Evolutionary conservation across 257 asterid genomes (phyloP), one percentile per base, ranked within the genome.

Genomic region (Solanum rostratum): DNA sequence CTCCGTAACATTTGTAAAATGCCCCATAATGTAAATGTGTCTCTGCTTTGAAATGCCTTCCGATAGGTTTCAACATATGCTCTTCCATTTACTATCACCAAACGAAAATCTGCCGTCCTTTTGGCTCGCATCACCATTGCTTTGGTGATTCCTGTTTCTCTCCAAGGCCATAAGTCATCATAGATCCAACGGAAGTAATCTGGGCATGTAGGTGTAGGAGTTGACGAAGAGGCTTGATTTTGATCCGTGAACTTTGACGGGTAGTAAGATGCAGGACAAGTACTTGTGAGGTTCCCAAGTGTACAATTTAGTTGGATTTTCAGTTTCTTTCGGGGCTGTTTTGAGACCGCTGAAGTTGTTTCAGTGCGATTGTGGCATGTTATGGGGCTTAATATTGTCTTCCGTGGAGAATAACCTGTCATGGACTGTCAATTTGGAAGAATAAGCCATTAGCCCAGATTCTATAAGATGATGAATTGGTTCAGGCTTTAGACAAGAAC

Each of bases 151-250:
- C 92, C 92, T 3, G 90, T 88, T 84, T 88, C 89, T 57, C 86
- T 88, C 92, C 92, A 89, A 10, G 89, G 89, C 90, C 89, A 88
- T 65, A 89, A 84, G 59, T 89, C 90, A 5, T 86, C 88, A 3
- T 89, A 85, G 68, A 89, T 88, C 90, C 90, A 84, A 46, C 92
- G 89, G 83, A 89, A 89, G 81, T 89, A 89, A 6, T 89, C 92
- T 1, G 92, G 92, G 39, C 92, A 89, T 6, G 71, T 41, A 16
- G 49, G 39, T 0, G 74, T 59, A n/a, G 79, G 46, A 49, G 84
- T 22, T 39, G 83, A 65, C 5, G 45, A 22, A 29, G 73, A 79
- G 69, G 70, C 82, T 14, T 62, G 73, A 41, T 79, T 70, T 71
- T 70, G 57, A 27, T 41, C 8, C 0, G 55, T 62, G 60, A 84